Evolutionary conservation across 768 basidiomycete species (phyloP).

Genomic region (Suillus discolor): DNA sequence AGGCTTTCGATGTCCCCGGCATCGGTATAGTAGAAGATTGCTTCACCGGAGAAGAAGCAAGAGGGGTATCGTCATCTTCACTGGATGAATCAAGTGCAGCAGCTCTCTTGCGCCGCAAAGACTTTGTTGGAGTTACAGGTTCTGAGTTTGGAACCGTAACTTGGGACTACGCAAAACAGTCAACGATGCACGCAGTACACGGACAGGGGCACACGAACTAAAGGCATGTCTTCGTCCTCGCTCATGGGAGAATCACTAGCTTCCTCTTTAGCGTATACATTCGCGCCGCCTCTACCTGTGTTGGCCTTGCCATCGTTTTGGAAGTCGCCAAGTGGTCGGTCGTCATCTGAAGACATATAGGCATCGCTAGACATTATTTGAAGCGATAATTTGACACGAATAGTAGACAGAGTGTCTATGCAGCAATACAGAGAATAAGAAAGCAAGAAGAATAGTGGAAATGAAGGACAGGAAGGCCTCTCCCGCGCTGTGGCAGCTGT

Average conservation of each 20-base stretch:
- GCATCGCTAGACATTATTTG: conserved; percentile 48
- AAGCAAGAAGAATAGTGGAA: conserved; percentile 29
- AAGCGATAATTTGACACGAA: conserved; percentile 8
- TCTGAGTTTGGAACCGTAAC: conserved; percentile 44
- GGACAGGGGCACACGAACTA: conserved; percentile 48
- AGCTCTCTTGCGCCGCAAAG: conserved; percentile 54
- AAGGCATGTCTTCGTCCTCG: conserved; percentile 71
- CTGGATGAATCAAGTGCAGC: conserved; percentile 55
- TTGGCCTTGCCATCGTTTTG: conserved; percentile 46
- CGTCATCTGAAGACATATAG: conserved; percentile 60
- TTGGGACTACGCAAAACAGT: conserved; percentile 51
- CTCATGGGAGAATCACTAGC: conserved; percentile 55
- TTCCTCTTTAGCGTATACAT: conserved; percentile 40
- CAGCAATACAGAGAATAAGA: conserved; percentile 23
- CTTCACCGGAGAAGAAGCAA: conserved; percentile 75
- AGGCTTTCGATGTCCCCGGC: conserved; percentile 43
- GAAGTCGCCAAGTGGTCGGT: conserved; percentile 47
- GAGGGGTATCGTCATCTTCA: conserved; percentile 64
- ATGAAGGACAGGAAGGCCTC: conserved; percentile 30
- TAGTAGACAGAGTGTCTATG: conserved; percentile 23
- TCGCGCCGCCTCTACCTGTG: conserved; percentile 44
- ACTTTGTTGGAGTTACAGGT: conserved; percentile 25
- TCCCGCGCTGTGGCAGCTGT: conserved; percentile 22
- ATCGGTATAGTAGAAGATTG: conserved; percentile 42
- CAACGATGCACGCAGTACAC: conserved; percentile 18